These are phyloP conservation scores for Teunomyces aglyptinius DNA, from an alignment of 805 yeast species.

Conservation along the genomic window DNA sequence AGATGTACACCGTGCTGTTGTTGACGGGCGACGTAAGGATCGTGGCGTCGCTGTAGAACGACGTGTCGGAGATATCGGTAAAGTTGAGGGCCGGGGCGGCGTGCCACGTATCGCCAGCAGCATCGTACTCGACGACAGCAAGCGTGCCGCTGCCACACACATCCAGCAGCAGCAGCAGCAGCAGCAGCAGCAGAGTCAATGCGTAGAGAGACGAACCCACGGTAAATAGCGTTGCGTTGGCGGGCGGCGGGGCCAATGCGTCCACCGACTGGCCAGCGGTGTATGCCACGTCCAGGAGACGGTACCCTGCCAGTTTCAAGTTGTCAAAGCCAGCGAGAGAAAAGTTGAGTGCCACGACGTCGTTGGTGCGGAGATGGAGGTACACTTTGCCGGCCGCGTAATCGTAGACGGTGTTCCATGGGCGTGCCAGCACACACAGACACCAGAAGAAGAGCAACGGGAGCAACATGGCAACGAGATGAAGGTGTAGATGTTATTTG, in stretches of 20 bases:
- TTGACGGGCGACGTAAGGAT: constrained; percentile 40
- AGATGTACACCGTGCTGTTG: constrained; percentile 45
- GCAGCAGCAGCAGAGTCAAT: constrained; percentile 9
- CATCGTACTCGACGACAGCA: constrained; percentile 20
- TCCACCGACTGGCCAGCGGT: constrained; percentile 21
- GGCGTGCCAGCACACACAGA: background rate
- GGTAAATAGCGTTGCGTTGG: constrained; percentile 30
- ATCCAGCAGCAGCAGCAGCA: constrained; percentile 5
- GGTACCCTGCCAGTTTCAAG: constrained; percentile 5
- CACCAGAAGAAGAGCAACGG: background rate
- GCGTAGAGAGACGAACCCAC: constrained; percentile 30
- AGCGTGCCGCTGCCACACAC: constrained; percentile 29
- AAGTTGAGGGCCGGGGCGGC: constrained; percentile 15
- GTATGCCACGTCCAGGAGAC: constrained; percentile 10
- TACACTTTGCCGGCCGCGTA: constrained; percentile 33
- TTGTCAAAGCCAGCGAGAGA: constrained; percentile 30
- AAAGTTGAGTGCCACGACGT: constrained; percentile 34
- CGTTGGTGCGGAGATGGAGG: constrained; percentile 35
- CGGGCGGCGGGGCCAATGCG: constrained; percentile 30
- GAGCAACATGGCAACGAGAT: background rate
- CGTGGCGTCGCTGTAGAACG: constrained; percentile 36
- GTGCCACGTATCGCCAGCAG: constrained; percentile 19
- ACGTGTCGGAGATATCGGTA: constrained; percentile 23
- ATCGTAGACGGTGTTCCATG: constrained; percentile 37
- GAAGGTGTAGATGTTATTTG: too few species aligned